Percentiles rank a stretch among this genome's conserved stretches.
Evolutionary conservation across 2,329 filamentous ascomycete species (phyloP).

Genomic region (Cytospora chrysosperma): DNA sequence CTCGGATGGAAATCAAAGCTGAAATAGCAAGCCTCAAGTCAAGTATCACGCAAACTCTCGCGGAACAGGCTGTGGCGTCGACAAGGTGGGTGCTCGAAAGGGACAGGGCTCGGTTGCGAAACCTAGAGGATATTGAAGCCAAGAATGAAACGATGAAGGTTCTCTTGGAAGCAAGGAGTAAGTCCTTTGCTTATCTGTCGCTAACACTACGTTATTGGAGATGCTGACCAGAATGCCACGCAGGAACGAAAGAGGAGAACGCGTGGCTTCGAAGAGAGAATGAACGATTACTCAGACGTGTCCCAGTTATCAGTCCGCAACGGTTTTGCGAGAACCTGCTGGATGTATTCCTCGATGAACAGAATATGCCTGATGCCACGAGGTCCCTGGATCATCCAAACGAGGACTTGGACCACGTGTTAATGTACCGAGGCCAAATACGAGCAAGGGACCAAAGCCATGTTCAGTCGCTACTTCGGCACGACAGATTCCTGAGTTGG

Average conservation of each 20-base stretch:
- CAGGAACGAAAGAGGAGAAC: background rate
- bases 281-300: background rate
- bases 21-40: background rate
- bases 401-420: background rate
- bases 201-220: background rate
- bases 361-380: background rate
- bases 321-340: slow-evolving; percentile 3
- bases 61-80: background rate
- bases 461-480: slow-evolving; percentile 3
- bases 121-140: background rate
- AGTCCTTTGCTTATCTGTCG: accelerated
- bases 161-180: background rate
- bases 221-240: background rate
- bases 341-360: background rate
- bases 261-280: background rate
- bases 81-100: background rate
- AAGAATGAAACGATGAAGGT: background rate
- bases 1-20: background rate
- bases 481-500: slow-evolving; percentile 4
- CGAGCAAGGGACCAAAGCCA: background rate
- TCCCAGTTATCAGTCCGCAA: background rate
- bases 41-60: background rate
- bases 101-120: background rate
- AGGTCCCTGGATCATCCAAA: background rate
- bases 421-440: background rate